Evolutionary conservation across 73 alveolate species (phyloP).

Genomic region (Uronychia binucleata): DNA sequence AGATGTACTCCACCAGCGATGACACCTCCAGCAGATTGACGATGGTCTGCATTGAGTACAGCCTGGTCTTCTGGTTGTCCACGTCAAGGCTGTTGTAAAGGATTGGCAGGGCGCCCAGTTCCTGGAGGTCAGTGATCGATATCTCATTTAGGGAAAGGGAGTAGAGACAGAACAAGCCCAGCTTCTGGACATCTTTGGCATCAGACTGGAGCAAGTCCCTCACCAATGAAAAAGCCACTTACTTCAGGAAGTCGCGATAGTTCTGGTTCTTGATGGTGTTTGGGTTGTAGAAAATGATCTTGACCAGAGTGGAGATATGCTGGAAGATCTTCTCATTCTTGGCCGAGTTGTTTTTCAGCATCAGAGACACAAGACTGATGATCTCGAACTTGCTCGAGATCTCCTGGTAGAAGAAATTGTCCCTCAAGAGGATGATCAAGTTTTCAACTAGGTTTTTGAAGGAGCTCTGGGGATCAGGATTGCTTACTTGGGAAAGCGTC

Average conservation of each 20-base stretch:
- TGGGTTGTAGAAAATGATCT: slow-evolving; percentile 31
- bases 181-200: slow-evolving; percentile 8
- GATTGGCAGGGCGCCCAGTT: slow-evolving; percentile 14
- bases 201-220: slow-evolving; percentile 11
- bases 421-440: slow-evolving; percentile 9
- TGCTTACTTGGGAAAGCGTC: not conserved
- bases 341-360: not conserved
- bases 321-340: slow-evolving; percentile 4
- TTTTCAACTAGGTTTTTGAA: slow-evolving; percentile 1
- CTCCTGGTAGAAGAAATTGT: not conserved
- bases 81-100: slow-evolving; percentile 11
- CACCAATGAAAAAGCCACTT: not conserved
- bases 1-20: slow-evolving; percentile 2
- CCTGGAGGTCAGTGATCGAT: not conserved
- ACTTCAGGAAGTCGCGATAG: not conserved
- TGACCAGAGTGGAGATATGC: slow-evolving; percentile 11
- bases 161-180: slow-evolving; percentile 58
- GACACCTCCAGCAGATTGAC: slow-evolving; percentile 38
- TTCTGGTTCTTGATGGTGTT: not conserved
- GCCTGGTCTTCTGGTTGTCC: slow-evolving; percentile 19
- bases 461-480: not conserved
- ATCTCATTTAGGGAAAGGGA: slow-evolving; percentile 30
- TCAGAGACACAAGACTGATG: not conserved
- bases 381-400: slow-evolving; percentile 10
- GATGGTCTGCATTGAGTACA: slow-evolving; percentile 15